Base-by-base conservation (phyloP, 1,284 basidiomycete species). In the Ceraceosorus guamensis region DNA sequence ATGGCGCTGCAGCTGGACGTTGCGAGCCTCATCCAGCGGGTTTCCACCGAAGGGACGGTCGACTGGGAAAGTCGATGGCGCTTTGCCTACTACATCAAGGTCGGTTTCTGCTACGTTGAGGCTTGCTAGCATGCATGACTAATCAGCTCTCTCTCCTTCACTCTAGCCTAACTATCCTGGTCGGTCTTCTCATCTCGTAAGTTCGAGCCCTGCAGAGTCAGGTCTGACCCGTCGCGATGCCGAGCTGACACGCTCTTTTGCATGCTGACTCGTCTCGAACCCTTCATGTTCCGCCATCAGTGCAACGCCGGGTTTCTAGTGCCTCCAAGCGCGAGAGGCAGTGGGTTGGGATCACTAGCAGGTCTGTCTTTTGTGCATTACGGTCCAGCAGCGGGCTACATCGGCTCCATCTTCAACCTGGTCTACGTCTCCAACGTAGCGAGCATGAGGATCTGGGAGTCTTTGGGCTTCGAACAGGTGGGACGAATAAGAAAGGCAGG, bases 271-370 rank as follows among this genome's bases (percentile, higher is more conserved):
- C n/a, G n/a, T n/a, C n/a, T n/a, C n/a, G n/a, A n/a, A n/a, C n/a
- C n/a, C n/a, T n/a, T n/a, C n/a, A n/a, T n/a, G n/a, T n/a, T n/a
- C n/a, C n/a, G n/a, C n/a, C n/a, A 41, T n/a, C 8, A 41, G 37
- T 91, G 88, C 78, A 91, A 91, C 70, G 90, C 83, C 2, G 91
- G 91, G 1, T 96, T 96, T 77, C 80, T 96, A 43, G 87, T 95
- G 2, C 85, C 87, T 6, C 81, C 82, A 3, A 63, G 71, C 0
- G 83, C 85, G 52, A 82, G 90, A 32, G 85, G 84, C 4, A 78
- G 81, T 43, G 86, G 87, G 43, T 82, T 89, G 62, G 91, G 90
- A 10, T 78, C 79, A 35, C 80, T 84, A 2, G 83, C 96, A 33
- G 91, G 87, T 0, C 82, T 82, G 60, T 88, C 87, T 4, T 96